These are phyloP conservation scores for Anacardium occidentale DNA, from an alignment of 345 rosid genomes.

Conservation along the genomic window DNA sequence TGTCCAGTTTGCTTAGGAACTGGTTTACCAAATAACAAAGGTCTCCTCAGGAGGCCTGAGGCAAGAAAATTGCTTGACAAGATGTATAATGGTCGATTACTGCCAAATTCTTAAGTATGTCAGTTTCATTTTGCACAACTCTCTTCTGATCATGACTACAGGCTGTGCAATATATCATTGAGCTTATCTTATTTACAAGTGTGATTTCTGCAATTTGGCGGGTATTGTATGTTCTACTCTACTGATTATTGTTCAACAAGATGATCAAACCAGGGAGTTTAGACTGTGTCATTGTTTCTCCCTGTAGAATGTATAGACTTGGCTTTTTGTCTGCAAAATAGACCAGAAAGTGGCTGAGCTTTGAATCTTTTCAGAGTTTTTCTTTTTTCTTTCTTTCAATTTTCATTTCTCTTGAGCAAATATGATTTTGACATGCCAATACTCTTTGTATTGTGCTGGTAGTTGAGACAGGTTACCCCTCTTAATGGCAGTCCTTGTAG, in stretches of 20 bases:
- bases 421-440: neutral
- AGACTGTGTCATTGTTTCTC: neutral
- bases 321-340: conserved; percentile 2
- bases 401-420: neutral
- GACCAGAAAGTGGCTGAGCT: neutral
- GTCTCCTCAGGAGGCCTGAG: conserved; percentile 88
- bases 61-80: conserved; percentile 78
- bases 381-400: neutral
- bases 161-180: neutral
- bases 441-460: neutral
- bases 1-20: conserved; percentile 94
- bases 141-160: neutral
- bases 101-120: conserved; percentile 65
- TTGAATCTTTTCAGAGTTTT: no score
- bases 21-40: conserved; percentile 90
- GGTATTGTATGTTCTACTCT: neutral
- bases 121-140: neutral
- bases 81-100: conserved; percentile 87
- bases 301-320: neutral
- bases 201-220: conserved; percentile 9
- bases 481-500: no score
- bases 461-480: no score
- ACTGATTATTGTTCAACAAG: neutral
- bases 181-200: neutral
- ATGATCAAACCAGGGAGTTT: neutral